phyloP scores from a whole-genome alignment of 352 stramenopile species.

The Phytophthora chlamydospora region DNA sequence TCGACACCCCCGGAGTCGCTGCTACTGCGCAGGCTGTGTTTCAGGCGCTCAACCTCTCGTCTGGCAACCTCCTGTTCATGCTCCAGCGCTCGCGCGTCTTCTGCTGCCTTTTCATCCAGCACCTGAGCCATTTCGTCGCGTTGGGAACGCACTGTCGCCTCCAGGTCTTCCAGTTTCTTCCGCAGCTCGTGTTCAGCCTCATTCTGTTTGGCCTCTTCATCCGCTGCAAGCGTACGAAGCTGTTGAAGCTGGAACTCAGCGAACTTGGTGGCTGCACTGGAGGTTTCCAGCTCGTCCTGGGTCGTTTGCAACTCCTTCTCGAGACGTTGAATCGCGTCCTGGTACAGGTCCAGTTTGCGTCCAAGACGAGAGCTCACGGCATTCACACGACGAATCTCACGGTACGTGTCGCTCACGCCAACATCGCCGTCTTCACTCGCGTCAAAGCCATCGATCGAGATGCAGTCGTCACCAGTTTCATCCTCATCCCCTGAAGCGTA shows the following conservation, averaged over 20 bases:
- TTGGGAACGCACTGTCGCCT: conserved; percentile 36
- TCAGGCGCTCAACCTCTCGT: conserved; percentile 34
- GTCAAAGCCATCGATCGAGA: conserved; percentile 43
- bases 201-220: conserved; percentile 54
- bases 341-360: conserved; percentile 70
- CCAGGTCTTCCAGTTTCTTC: conserved; percentile 28
- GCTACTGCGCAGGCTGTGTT: conserved; percentile 30
- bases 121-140: conserved; percentile 29
- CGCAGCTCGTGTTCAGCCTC: conserved; percentile 33
- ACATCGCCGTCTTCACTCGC: conserved; percentile 39
- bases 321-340: conserved; percentile 73
- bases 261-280: conserved; percentile 77
- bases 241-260: conserved; percentile 83
- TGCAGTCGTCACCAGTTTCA: conserved; percentile 38
- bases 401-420: conserved; percentile 40
- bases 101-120: conserved; percentile 38
- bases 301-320: conserved; percentile 66
- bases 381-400: conserved; percentile 71
- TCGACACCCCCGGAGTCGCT: conserved; percentile 24
- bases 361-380: conserved; percentile 64
- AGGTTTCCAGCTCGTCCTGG: conserved; percentile 84
- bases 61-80: conserved; percentile 33
- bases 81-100: conserved; percentile 32
- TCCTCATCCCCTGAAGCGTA: conserved; percentile 66
- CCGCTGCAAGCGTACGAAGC: conserved; percentile 54